Evolutionary conservation across 2,329 filamentous ascomycete species (phyloP), one percentile per base, ranked within the genome.

Genomic region (Clarireedia sp.): DNA sequence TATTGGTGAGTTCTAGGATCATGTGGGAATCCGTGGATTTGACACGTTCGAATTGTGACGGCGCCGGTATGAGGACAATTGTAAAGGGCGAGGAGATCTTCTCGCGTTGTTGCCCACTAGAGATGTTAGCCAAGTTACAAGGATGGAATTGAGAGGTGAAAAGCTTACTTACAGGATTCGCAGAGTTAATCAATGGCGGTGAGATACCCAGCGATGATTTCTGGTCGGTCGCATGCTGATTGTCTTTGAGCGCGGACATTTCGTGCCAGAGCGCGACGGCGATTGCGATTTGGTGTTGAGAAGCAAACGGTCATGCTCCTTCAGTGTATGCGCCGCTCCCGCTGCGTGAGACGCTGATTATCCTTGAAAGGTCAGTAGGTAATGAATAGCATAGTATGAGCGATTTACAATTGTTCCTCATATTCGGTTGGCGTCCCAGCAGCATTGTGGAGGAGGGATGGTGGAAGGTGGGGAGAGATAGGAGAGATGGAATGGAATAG

Each of bases 1-100:
- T 83, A 86, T 65, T 85, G 83, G 66, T 91, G 85, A 82, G 86
- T 64, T 84, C 83, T 66, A 90, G 85, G 1, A 77, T 68, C 0
- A 66, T 61, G 84, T 1, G 73, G 66, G 66, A 90, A 91, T 41
- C 84, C 85, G 8, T 73, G 60, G 16, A 87, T 69, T 5, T 89
- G 75, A 2, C 82, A 81, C 1, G 88, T 92, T 12, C 88, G 78
- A 2, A 83, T 88, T 1, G 88, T 91, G 33, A 91, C 80, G 14
- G 86, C 87, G 57, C 88, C 88, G 0, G 84, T 90, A 52, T 79
- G 72, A 0, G 78, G 73, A 49, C 75, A 83, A 29, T 73, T 67
- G 65, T 87, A 87, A 6, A 91, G 78, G 2, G 71, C 70, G 40
- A 73, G 68, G 3, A 91, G 77, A 60, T 90, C 80, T 4, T 78